A percentile compares a stretch with the other conserved stretches of the same genome.
phyloP scores from a whole-genome alignment of 306 rosid genomes.

The Gleditsia sinensis region DNA sequence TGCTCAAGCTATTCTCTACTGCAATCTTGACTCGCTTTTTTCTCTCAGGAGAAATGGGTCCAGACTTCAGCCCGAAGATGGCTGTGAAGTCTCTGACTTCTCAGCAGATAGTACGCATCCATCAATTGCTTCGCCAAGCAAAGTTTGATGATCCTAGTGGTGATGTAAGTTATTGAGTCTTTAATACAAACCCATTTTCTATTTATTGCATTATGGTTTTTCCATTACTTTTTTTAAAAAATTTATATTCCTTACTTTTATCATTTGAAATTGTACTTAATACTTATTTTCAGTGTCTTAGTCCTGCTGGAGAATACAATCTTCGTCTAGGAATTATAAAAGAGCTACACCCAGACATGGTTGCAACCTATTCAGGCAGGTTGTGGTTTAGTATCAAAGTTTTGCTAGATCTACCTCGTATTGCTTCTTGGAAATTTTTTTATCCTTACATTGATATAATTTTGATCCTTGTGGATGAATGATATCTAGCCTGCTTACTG shows the following conservation, averaged over 20 bases:
- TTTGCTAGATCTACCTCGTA: conserved; percentile 35
- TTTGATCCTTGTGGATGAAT: conserved; percentile 19
- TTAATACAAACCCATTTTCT: conserved; percentile 40
- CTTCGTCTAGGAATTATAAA: conserved; percentile 94
- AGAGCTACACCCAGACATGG: conserved; percentile 99
- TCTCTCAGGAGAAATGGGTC: conserved; percentile 90
- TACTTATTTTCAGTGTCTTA: conserved; percentile 74
- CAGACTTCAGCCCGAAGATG: conserved; percentile 75
- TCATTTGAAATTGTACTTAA: conserved; percentile 32
- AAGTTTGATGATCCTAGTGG: conserved; percentile 98
- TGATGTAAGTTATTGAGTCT: conserved; percentile 47
- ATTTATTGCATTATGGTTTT: background rate
- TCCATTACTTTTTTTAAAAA: background rate
- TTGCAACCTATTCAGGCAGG: conserved; percentile 99
- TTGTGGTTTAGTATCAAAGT: conserved; percentile 45
- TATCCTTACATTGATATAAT: conserved; percentile 1
- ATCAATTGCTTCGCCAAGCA: conserved; percentile 96
- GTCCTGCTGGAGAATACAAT: conserved; percentile 99
- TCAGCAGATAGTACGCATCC: conserved; percentile 92
- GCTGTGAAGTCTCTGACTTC: conserved; percentile 79
- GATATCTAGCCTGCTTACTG: conserved; percentile 16
- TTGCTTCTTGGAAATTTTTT: conserved; percentile 25
- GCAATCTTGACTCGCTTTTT: background rate
- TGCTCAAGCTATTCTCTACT: conserved; percentile 7
- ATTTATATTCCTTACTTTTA: conserved; percentile 22